A percentile compares a stretch with the other conserved stretches of the same genome.
phyloP scores from a whole-genome alignment of 2,329 filamentous ascomycete genomes.

The Sporothrix luriei region DNA sequence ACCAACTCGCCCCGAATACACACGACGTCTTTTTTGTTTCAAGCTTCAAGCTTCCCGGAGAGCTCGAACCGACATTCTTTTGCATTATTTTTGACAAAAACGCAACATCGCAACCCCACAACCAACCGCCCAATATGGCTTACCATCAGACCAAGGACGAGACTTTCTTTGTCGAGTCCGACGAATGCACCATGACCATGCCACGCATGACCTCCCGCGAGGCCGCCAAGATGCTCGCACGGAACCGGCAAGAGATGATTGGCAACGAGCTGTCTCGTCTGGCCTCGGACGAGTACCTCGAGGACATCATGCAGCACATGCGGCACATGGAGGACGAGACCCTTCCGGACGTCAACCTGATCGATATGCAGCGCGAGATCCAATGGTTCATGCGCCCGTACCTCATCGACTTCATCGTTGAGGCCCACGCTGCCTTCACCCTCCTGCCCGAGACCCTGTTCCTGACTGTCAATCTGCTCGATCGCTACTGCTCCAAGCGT shows the following conservation, averaged over 20 bases:
- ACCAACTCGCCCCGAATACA: constrained; percentile 30
- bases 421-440: constrained; percentile 93
- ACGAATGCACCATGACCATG: constrained; percentile 52
- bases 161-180: constrained; percentile 60
- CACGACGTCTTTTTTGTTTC: constrained; percentile 1
- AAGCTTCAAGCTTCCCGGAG: constrained; percentile 33
- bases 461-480: constrained; percentile 92
- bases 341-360: constrained; percentile 91
- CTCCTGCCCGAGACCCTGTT: constrained; percentile 93
- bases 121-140: constrained; percentile 40
- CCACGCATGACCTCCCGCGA: constrained; percentile 71
- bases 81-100: neutral
- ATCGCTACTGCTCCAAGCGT: constrained; percentile 95
- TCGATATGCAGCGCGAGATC: constrained; percentile 98
- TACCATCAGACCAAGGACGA: constrained; percentile 44
- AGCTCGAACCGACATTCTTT: constrained; percentile 28
- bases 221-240: constrained; percentile 74
- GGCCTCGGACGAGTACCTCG: constrained; percentile 86
- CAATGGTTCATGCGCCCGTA: constrained; percentile 99
- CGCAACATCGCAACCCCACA: constrained; percentile 9
- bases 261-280: constrained; percentile 84
- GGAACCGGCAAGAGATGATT: constrained; percentile 83
- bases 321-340: constrained; percentile 94
- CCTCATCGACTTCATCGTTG: constrained; percentile 95
- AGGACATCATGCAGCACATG: constrained; percentile 94